Evolutionary conservation across 2,329 filamentous ascomycete species (phyloP).

Genomic region (Aureobasidium sp.): DNA sequence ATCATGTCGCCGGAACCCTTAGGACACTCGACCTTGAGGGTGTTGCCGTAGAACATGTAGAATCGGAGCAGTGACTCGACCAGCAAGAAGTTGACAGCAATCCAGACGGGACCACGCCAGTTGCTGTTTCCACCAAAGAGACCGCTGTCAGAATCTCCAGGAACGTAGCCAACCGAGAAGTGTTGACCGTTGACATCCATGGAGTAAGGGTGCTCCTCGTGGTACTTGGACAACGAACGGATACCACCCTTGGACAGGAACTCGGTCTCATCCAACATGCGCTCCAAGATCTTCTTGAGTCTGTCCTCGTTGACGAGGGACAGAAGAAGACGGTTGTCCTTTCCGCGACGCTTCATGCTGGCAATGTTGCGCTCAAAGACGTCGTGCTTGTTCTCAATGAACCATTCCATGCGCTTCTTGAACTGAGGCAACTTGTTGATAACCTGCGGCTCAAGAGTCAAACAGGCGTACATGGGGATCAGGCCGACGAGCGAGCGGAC

Average conservation of each 20-base stretch:
- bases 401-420: conserved; percentile 90
- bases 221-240: conserved; percentile 81
- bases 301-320: conserved; percentile 89
- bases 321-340: conserved; percentile 77
- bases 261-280: conserved; percentile 90
- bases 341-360: conserved; percentile 81
- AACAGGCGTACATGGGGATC: conserved; percentile 84
- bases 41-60: conserved; percentile 89
- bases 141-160: conserved; percentile 92
- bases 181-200: conserved; percentile 93
- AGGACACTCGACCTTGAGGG: conserved; percentile 84
- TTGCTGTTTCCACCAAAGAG: conserved; percentile 97
- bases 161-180: conserved; percentile 81
- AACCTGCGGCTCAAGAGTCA: conserved; percentile 87
- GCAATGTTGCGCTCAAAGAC: conserved; percentile 90
- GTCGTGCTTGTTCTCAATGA: conserved; percentile 78
- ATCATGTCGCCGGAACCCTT: conserved; percentile 89
- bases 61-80: conserved; percentile 92
- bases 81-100: conserved; percentile 90
- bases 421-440: conserved; percentile 87
- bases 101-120: conserved; percentile 91
- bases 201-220: conserved; percentile 80
- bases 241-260: conserved; percentile 88
- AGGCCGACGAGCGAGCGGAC: conserved; percentile 87
- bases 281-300: conserved; percentile 76